These are phyloP conservation scores for Candida montana DNA, from an alignment of 805 yeast species.

Conservation along the genomic window DNA sequence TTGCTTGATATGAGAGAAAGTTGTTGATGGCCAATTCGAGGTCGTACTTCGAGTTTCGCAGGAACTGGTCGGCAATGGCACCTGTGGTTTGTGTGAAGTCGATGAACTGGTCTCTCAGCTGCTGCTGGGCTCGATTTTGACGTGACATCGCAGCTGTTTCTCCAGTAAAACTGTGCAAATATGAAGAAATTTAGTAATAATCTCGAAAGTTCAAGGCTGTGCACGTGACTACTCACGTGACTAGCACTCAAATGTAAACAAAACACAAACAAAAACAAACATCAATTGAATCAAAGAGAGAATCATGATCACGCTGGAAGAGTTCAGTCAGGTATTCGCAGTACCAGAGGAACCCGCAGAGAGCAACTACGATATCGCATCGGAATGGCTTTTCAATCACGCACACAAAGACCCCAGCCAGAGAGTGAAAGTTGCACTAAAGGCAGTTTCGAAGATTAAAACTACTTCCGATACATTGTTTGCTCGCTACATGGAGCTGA, in stretches of 20 bases:
- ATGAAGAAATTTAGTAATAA: too few relatives aligned
- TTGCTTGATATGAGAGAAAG: conserved; percentile 18
- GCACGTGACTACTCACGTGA: not conserved
- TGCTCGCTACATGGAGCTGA: conserved; percentile 13
- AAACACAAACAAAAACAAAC: not conserved
- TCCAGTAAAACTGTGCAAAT: too few relatives aligned
- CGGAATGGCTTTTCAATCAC: conserved; percentile 22
- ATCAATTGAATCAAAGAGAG: too few relatives aligned
- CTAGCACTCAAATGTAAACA: not conserved
- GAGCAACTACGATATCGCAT: conserved; percentile 18
- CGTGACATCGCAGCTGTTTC: conserved; percentile 14
- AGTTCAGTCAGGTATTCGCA: conserved; percentile 13
- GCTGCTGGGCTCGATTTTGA: conserved; percentile 17
- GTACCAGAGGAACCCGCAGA: conserved; percentile 17
- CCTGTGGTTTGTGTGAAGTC: conserved; percentile 24
- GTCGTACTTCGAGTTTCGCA: conserved; percentile 19
- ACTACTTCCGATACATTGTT: conserved; percentile 6
- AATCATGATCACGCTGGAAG: not conserved
- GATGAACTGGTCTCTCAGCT: conserved; percentile 25
- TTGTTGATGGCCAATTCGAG: conserved; percentile 26
- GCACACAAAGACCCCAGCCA: conserved; percentile 20
- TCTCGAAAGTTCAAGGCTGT: too few relatives aligned
- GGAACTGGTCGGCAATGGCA: conserved; percentile 20
- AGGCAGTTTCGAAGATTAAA: conserved; percentile 6
- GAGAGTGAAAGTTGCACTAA: conserved; percentile 19